Evolutionary conservation across 495 filamentous ascomycete genomes (phyloP).

Genomic region (Tuber magnatum): DNA sequence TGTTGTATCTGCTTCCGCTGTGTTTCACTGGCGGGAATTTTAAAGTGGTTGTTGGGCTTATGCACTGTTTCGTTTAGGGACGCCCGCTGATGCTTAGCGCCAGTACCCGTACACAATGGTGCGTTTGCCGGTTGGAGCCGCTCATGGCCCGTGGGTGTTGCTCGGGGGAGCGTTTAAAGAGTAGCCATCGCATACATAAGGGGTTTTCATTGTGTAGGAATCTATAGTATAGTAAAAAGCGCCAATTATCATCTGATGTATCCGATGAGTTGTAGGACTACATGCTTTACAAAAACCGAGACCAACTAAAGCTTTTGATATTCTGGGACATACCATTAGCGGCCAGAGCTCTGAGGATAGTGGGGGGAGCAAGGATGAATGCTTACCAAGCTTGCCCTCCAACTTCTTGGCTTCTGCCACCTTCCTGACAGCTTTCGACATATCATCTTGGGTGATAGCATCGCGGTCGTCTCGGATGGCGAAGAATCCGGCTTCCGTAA

Average conservation of each 20-base stretch:
- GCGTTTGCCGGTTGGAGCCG: background rate
- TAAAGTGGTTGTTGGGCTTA: background rate
- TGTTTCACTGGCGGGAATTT: background rate
- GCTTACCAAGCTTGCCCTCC: slow-evolving; percentile 55
- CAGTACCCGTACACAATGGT: background rate
- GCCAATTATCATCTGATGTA: background rate
- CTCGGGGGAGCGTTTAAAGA: background rate
- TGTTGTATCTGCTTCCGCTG: background rate
- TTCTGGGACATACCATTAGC: slow-evolving; percentile 45
- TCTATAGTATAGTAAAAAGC: background rate
- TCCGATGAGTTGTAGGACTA: background rate
- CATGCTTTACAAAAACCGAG: background rate
- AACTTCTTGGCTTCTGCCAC: slow-evolving; percentile 96
- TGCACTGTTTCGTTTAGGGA: background rate
- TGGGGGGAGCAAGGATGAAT: background rate
- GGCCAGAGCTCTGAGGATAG: background rate
- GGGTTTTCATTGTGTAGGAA: background rate
- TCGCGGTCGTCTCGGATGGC: slow-evolving; percentile 97
- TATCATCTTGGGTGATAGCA: slow-evolving; percentile 93
- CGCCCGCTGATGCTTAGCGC: background rate
- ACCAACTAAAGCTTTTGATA: slow-evolving; percentile 80
- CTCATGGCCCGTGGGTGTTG: background rate
- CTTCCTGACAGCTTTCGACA: slow-evolving; percentile 97
- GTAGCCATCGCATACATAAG: background rate
- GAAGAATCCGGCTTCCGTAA: slow-evolving; percentile 95